Percentiles rank a stretch among this genome's conserved stretches.
Conservation (phyloP, 371 early-diverging fungal species). For the Mucor piriformis region DNA sequence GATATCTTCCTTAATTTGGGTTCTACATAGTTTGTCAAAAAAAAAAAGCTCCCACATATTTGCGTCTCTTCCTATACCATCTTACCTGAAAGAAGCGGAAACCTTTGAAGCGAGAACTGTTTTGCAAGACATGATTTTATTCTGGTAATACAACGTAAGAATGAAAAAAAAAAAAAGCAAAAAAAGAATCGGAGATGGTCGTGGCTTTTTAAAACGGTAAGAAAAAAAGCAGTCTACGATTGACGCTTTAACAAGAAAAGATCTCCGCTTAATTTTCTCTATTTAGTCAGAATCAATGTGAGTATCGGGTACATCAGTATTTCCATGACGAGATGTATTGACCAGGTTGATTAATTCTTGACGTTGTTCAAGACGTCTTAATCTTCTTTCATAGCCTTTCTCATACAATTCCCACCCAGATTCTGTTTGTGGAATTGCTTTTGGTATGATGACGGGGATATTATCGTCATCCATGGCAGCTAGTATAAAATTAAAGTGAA, state of each 20-base stretch:
- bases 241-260: constrained; percentile 5
- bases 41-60: neutral
- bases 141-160: neutral
- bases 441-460: constrained; percentile 51
- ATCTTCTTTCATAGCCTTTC: constrained; percentile 47
- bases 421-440: constrained; percentile 45
- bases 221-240: constrained; percentile 18
- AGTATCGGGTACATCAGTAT: neutral
- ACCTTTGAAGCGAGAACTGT: constrained; percentile 65
- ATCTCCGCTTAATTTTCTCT: constrained; percentile 1
- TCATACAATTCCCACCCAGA: constrained; percentile 44
- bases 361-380: constrained; percentile 46
- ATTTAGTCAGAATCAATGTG: neutral
- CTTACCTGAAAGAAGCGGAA: constrained; percentile 66
- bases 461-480: constrained; percentile 51
- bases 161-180: constrained; percentile 2
- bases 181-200: constrained; percentile 8
- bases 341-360: constrained; percentile 39
- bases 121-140: constrained; percentile 49
- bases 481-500: constrained; percentile 1
- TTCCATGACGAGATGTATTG: constrained; percentile 11
- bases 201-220: constrained; percentile 13
- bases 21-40: constrained; percentile 42
- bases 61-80: neutral
- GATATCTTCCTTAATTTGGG: constrained; percentile 82